Conservation (phyloP, 805 yeast genomes). For the Wickerhamiella sergipiensis region DNA sequence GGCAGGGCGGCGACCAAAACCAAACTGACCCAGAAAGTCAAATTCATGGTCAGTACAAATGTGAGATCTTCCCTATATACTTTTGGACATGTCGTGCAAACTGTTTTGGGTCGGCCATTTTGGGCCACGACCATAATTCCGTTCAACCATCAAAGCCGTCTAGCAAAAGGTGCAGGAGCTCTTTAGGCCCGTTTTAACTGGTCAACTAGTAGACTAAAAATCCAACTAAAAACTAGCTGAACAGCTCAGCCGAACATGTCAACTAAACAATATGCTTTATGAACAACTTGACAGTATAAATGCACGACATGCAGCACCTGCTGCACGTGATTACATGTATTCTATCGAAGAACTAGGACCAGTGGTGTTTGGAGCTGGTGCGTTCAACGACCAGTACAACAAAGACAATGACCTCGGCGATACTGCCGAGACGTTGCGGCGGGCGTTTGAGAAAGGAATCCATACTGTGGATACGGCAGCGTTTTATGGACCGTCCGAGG, state of each 20-base stretch:
- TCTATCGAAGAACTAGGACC: constrained; percentile 21
- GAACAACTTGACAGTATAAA: too few relatives aligned
- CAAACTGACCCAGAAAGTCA: neutral
- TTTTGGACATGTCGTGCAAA: neutral
- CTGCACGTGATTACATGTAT: neutral
- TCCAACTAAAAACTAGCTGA: too few relatives aligned
- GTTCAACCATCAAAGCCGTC: too few relatives aligned
- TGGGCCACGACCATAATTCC: too few relatives aligned
- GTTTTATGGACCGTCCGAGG: constrained; percentile 82
- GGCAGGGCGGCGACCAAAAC: neutral
- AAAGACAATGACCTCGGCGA: constrained; percentile 51
- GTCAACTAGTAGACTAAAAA: too few relatives aligned
- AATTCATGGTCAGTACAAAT: neutral
- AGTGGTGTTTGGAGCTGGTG: constrained; percentile 76
- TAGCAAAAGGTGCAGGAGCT: too few relatives aligned
- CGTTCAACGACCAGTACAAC: constrained; percentile 69
- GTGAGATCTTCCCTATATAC: too few relatives aligned
- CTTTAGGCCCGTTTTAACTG: too few relatives aligned
- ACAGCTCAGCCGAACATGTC: too few relatives aligned
- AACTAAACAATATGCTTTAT: too few relatives aligned
- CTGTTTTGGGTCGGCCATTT: neutral
- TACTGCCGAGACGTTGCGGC: constrained; percentile 38
- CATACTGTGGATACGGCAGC: constrained; percentile 85
- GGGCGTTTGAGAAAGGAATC: constrained; percentile 55
- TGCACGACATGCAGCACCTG: neutral